Percentiles rank a stretch among this genome's conserved stretches.
Evolutionary conservation across 2,329 filamentous ascomycete species (phyloP).

Genomic region (Aspergillus pseudoviridinutans): DNA sequence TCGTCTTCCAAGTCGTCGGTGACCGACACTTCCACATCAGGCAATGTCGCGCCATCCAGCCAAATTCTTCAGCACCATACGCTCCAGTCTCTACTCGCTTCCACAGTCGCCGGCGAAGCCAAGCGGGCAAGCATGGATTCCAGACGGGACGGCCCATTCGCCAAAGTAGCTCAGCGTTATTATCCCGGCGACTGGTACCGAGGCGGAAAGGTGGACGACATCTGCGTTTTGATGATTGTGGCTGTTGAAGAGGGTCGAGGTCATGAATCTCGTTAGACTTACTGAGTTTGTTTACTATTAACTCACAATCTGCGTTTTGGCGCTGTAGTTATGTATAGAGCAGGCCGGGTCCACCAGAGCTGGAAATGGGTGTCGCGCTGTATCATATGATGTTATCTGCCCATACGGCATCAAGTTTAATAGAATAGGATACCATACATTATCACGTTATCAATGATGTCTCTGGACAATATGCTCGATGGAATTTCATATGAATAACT

Average conservation of each 20-base stretch:
- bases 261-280: not conserved
- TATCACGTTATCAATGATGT: not conserved
- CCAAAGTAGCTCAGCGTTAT: constrained; percentile 84
- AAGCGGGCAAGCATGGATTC: constrained; percentile 79
- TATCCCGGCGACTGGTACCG: constrained; percentile 83
- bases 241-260: constrained; percentile 58
- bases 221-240: constrained; percentile 77
- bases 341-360: not conserved
- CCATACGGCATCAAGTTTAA: not conserved
- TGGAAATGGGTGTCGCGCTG: not conserved
- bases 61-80: constrained; percentile 36
- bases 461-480: not conserved
- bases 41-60: constrained; percentile 11
- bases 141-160: constrained; percentile 85
- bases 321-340: not conserved
- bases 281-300: not conserved
- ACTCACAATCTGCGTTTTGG: not conserved
- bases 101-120: constrained; percentile 73
- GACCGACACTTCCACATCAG: constrained; percentile 3
- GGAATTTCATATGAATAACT: not conserved
- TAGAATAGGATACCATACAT: not conserved
- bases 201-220: constrained; percentile 94
- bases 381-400: not conserved
- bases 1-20: not conserved
- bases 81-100: constrained; percentile 74